Base-by-base conservation (phyloP, 2,329 filamentous ascomycete species). In the Arthrinium puccinioides region DNA sequence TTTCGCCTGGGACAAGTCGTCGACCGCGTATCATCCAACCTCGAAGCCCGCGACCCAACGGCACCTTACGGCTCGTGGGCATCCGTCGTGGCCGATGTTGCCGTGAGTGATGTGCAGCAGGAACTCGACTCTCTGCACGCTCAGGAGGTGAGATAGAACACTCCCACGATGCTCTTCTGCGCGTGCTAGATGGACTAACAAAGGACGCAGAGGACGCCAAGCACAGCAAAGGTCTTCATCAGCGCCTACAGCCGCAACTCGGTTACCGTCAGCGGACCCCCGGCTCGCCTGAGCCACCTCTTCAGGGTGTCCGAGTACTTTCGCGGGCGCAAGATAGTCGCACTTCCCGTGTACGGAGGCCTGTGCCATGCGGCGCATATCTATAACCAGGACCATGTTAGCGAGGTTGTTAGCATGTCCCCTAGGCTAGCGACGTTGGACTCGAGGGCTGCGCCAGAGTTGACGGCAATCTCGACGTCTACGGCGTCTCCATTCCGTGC, bases 1-100 rank as follows among this genome's bases (percentile, higher is more conserved):
- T 72, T 74, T 40, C 57, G 69, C 1, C 51, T 73, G 4, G 68
- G 69, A 1, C 46, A 70, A 3, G 47, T 59, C 4, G 67, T 72
- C 1, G 44, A 60, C n/a, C 50, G 54, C 3, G 51, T 70, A 1
- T 70, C 69, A 0, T 47, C 60, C 24, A 59, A 62, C 18, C 44
- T 74, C 5, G 53, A 72, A 40, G 38, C 61, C 13, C 57, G 53
- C 3, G 11, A 14, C 18, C 36, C 38, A 5, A 36, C 42, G 18
- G 37, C 26, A 4, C 42, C 39, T 4, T 24, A 41, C 1, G 42
- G 44, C 18, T 57, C 48, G 16, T 70, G 65, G 66, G 64, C 66
- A 0, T 64, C 62, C 33, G 62, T 68, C 1, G 41, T 69, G 2
- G 52, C 55, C 4, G 56, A 57, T 27, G 50, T 66, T 0, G 30